These are phyloP conservation scores for Obba rivulosa DNA, from an alignment of 768 basidiomycete species.

Conservation along the genomic window DNA sequence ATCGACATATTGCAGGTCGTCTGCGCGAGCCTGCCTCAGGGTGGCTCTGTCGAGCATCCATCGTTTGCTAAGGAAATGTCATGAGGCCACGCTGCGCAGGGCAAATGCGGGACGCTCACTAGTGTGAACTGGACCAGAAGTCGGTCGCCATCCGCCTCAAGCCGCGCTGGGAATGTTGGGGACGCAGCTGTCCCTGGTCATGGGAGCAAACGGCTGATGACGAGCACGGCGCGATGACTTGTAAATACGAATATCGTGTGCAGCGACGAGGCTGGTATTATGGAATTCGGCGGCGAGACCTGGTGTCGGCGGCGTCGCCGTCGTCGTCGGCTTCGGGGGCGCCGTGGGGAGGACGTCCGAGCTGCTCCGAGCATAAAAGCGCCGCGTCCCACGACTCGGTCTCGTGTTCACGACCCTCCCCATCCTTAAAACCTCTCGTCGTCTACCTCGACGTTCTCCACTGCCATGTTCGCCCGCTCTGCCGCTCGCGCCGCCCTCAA, in stretches of 20 bases:
- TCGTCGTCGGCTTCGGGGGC: not conserved
- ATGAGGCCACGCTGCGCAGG: constrained; percentile 13
- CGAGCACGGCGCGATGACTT: not conserved
- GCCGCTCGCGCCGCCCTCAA: constrained; percentile 54
- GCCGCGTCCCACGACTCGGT: not conserved
- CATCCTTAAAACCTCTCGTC: constrained; percentile 2
- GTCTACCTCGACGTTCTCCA: constrained; percentile 6
- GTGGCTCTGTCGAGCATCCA: constrained; percentile 87
- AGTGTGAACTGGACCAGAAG: constrained; percentile 91
- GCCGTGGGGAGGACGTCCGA: constrained; percentile 5
- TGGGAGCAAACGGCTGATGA: not conserved
- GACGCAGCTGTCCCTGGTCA: not conserved
- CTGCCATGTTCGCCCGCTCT: constrained; percentile 60
- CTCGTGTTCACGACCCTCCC: constrained; percentile 4
- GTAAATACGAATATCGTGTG: not conserved
- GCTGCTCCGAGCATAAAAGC: constrained; percentile 12
- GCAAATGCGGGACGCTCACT: constrained; percentile 40
- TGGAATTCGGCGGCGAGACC: not conserved
- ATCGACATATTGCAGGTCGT: constrained; percentile 76
- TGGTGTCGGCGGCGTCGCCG: not conserved
- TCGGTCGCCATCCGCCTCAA: constrained; percentile 66
- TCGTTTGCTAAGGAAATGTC: constrained; percentile 56
- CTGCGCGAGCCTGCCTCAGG: constrained; percentile 63
- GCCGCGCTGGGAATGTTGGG: not conserved
- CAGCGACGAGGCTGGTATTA: not conserved